Evolutionary conservation across 805 yeast species (phyloP).

Genomic region (Priceomyces fermenticarens): DNA sequence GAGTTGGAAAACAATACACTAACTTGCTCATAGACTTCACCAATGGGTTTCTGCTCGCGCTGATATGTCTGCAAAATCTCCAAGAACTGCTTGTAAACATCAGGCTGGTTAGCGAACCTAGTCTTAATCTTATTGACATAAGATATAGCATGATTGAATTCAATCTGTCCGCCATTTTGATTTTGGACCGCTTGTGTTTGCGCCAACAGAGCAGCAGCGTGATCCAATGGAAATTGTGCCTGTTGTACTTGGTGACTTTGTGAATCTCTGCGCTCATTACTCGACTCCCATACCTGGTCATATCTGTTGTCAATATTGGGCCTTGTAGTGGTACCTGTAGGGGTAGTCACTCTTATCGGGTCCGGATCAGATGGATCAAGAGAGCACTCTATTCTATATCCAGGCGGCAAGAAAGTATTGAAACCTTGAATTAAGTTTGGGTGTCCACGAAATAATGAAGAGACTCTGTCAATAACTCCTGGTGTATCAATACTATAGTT

Average conservation of each 20-base stretch:
- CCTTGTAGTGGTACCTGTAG: constrained; percentile 80
- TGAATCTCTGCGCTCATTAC: constrained; percentile 8
- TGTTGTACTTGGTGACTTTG: constrained; percentile 6
- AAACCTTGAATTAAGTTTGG: constrained; percentile 94
- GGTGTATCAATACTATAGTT: constrained; percentile 80
- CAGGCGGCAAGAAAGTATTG: constrained; percentile 96
- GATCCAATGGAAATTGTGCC: constrained; percentile 1
- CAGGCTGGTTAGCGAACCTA: constrained; percentile 90
- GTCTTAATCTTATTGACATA: constrained; percentile 96
- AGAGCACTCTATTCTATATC: constrained; percentile 90
- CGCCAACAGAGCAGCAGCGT: constrained; percentile 6
- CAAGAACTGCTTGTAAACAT: constrained; percentile 88
- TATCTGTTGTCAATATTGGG: constrained; percentile 44
- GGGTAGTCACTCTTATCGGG: constrained; percentile 93
- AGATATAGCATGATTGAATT: constrained; percentile 94
- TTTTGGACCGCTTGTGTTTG: constrained; percentile 7
- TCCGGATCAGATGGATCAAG: constrained; percentile 84
- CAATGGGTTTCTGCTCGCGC: constrained; percentile 91
- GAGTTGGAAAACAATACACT: constrained; percentile 85
- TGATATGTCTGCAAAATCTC: constrained; percentile 96
- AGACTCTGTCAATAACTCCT: constrained; percentile 95
- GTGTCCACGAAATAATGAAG: constrained; percentile 86
- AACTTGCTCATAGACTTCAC: constrained; percentile 93
- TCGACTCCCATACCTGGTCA: constrained; percentile 25
- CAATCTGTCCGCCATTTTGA: constrained; percentile 65